Evolutionary conservation across 2,329 filamentous ascomycete species (phyloP), one percentile per base, ranked within the genome.

Genomic region (Elsinoe necatrix): DNA sequence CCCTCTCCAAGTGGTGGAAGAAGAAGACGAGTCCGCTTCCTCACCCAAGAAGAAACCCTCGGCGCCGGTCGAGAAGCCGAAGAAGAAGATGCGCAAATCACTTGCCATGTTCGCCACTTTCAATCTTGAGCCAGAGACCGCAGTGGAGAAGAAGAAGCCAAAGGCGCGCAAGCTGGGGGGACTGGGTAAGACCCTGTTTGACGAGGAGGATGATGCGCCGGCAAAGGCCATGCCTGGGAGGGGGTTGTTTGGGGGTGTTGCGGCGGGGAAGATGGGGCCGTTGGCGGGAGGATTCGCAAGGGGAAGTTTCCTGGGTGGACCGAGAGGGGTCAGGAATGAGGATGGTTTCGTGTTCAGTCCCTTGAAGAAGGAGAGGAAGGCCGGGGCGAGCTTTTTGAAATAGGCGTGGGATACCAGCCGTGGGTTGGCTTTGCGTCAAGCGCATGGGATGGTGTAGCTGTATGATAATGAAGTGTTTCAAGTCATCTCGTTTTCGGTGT

Each of bases 81-180:
- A 69, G 54, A 73, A 74, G 61, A 67, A 67, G 50, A 64, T 65
- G 20, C 72, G 75, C 63, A 78, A 77, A 59, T 75, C 73, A 2
- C 71, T 78, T 57, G 72, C 73, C 64, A 73, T 74, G 6, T 77
- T 71, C 54, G 65, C 66, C 2, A 64, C 68, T 6, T 71, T 71
- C 62, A 63, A 63, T 34, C 58, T 62, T 2, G 65, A 66, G 52
- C 63, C 66, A 8, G 67, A 68, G 27, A 60, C 62, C 2, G 20
- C 34, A 11, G 48, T 52, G n/a, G 63, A 65, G 58, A 64, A 67
- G 58, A 61, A 59, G 34, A 68, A 63, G 55, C 61, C 66, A 59
- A 69, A 71, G 63, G 68, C 67, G 59, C 65, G 68, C 9, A 69
- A 69, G 61, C 64, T 71, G 4, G 69, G 69, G 31, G 68, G 67